A percentile compares a stretch with the other conserved stretches of the same genome.
phyloP scores from a whole-genome alignment of 495 filamentous ascomycete species.

The Annulohypoxylon maeteangense region DNA sequence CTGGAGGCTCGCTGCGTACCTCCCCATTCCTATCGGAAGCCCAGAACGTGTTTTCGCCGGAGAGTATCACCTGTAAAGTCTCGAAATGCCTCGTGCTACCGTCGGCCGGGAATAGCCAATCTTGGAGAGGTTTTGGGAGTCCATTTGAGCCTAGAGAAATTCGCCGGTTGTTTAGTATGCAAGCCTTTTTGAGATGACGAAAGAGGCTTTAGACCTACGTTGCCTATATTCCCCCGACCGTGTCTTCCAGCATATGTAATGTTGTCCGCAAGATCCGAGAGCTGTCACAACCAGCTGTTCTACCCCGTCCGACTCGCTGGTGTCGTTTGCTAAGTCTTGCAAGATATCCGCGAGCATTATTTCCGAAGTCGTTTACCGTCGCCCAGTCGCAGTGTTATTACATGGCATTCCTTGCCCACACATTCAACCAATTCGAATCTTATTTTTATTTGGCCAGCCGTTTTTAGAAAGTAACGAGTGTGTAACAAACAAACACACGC shows the following conservation, averaged over 20 bases:
- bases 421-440: not conserved
- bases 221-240: conserved; percentile 43
- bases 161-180: not conserved
- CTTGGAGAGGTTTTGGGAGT: conserved; percentile 49
- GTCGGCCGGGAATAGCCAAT: conserved; percentile 54
- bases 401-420: conserved; percentile 11
- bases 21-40: conserved; percentile 43
- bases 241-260: conserved; percentile 48
- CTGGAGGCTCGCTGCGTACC: not conserved
- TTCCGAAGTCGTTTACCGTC: conserved; percentile 16
- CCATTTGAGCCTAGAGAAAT: conserved; percentile 50
- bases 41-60: conserved; percentile 55
- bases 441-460: conserved; percentile 26
- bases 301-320: conserved; percentile 38
- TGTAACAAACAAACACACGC: conserved; percentile 15
- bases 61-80: conserved; percentile 54
- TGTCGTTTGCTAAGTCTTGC: conserved; percentile 34
- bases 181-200: not conserved
- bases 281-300: conserved; percentile 46
- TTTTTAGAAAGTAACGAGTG: conserved; percentile 22
- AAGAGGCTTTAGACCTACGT: conserved; percentile 31
- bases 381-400: conserved; percentile 26
- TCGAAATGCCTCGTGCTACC: conserved; percentile 52
- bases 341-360: conserved; percentile 43
- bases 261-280: conserved; percentile 41